phyloP scores from a whole-genome alignment of 768 basidiomycete species.

The Rhizopogon salebrosus region DNA sequence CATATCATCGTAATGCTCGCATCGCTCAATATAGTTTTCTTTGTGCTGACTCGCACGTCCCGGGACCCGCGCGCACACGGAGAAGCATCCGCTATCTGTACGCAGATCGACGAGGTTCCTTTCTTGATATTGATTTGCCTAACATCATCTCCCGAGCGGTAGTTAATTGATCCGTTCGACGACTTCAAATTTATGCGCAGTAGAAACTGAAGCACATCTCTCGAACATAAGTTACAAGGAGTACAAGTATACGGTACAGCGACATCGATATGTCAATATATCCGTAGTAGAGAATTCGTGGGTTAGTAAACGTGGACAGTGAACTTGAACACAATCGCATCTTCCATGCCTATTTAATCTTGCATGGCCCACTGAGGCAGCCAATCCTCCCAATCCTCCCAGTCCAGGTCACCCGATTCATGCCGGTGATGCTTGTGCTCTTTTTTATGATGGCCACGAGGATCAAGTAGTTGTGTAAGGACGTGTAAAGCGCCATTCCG shows the following conservation, averaged over 20 bases:
- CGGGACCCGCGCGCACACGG: too few species aligned
- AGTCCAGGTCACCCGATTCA: constrained; percentile 20
- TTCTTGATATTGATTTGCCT: too few species aligned
- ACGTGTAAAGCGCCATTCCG: constrained; percentile 58
- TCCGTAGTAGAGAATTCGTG: too few species aligned
- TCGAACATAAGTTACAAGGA: too few species aligned
- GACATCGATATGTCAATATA: too few species aligned
- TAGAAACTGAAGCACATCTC: too few species aligned
- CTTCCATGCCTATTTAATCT: constrained; percentile 12
- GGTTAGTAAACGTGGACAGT: too few species aligned
- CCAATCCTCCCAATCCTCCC: constrained; percentile 47
- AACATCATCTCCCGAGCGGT: too few species aligned
- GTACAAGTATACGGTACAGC: too few species aligned
- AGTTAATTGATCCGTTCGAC: too few species aligned
- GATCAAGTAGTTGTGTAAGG: constrained; percentile 37
- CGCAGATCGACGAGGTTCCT: background rate
- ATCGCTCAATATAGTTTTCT: constrained; percentile 25
- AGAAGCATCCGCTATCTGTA: too few species aligned
- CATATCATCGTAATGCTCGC: constrained; percentile 34
- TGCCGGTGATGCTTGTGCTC: background rate
- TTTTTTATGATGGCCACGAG: constrained; percentile 20
- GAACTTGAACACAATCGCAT: background rate
- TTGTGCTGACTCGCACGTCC: background rate
- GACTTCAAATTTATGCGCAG: too few species aligned
- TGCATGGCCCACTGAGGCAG: constrained; percentile 41